Evolutionary conservation across 345 rosid species (phyloP), one percentile per base, ranked within the genome.

Genomic region (Eucalyptus cloeziana): DNA sequence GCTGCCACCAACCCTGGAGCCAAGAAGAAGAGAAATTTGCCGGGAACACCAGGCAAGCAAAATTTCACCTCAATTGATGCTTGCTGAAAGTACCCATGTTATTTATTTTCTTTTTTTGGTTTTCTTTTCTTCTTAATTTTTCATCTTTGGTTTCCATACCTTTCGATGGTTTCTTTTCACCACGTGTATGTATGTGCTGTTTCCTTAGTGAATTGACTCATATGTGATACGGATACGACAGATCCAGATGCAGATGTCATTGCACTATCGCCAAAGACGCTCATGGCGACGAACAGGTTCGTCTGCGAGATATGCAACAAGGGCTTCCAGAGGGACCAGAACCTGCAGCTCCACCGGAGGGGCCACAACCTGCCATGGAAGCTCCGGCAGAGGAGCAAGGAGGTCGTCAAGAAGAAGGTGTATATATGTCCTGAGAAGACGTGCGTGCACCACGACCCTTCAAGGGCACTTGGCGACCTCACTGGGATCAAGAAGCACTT

Each of bases 281-380:
- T 97, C 89, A 96, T 97, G 99, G 98, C 99, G 0, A 96, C 99
- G 21, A 96, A 97, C 93, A 88, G 99, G 90, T 96, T 96, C 88
- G 79, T 97, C 2, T 97, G 99, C 40, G 99, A 97, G 92, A 96
- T 97, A 90, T 97, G 99, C 93, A 97, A 97, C 89, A 96, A 97
- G 89, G 99, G 99, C 12, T 97, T 97, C 90, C 99, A 96, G 91
- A 95, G 99, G 89, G 99, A 97, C 91, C 99, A 97, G 69, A 97
- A 97, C 93, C 91, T 97, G 86, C 99, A 97, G 92, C 98, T 97
- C 85, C 99, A 97, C 91, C 92, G 99, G 49, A 93, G 99, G 88
- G 99, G 99, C 37, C 99, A 97, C 90, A 97, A 97, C 88, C 96
- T 97, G 88, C 99, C 99, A 49, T 97, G 99, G 99, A 97, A 96